Evolutionary conservation across 2,329 filamentous ascomycete genomes (phyloP), one percentile per base, ranked within the genome.

Genomic region (Phyllachora maydis): DNA sequence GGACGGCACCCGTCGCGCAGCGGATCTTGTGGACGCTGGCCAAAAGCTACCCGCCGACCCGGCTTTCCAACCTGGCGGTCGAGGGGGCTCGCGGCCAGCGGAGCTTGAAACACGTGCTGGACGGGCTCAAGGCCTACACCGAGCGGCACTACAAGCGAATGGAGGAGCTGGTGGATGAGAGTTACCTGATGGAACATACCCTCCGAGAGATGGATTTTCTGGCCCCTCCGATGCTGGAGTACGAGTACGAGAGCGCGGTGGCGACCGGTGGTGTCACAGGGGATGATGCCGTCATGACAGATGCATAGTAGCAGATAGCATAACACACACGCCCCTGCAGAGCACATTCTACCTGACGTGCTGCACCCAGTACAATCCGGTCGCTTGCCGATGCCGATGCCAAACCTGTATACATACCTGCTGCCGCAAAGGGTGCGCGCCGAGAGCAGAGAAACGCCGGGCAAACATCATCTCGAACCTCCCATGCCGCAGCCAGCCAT

Each of bases 161-260:
- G 35, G 83, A 92, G 43, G 85, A 91, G 40, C 52, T 93, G 36
- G 68, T 83, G 19, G 85, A 95, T 42, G 88, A 95, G 54, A 91
- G 83, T 41, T 95, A 83, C 49, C 50, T 98, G 38, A 65, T 95
- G 19, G 81, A 92, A 47, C 95, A 90, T 60, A 90, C 85, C 31
- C 54, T 95, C 31, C 65, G 72, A 39, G 78, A 92, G 52, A 95
- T 95, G 83, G 82, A 91, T 40, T 75, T 60, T 43, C 59, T 73
- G 30, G 56, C 55, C 19, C 59, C 61, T 6, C 37, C 48, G n/a
- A n/a, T n/a, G 21, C n/a, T 29, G 10, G 30, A 26, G 5, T 4
- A 7, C 20, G 20, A 22, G 20, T 14, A 14, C 6, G n/a, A n/a
- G n/a, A n/a, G n/a, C n/a, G n/a, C n/a, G n/a, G 8, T 14, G 6